Evolutionary conservation across 768 basidiomycete genomes (phyloP), one percentile per base, ranked within the genome.

Genomic region (Austroboletus festivus): DNA sequence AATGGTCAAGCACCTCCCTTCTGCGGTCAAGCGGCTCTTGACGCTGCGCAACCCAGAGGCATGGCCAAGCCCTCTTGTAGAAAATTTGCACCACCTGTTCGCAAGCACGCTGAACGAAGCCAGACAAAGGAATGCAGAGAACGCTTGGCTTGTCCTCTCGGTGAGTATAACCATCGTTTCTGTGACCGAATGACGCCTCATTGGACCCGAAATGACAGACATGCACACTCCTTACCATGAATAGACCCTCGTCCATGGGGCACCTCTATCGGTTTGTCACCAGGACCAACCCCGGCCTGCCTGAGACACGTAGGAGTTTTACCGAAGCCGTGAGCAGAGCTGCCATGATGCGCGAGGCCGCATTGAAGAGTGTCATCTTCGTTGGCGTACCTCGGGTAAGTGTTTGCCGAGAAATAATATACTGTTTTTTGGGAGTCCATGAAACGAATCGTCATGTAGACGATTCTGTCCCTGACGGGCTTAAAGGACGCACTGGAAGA

Each of bases 351-450:
- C 79, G 93, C 38, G 93, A 95, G 72, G 81, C 89, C 24, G 89
- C 88, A 24, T 62, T 95, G 65, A 95, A 95, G 73, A 91, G 89
- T 62, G 80, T 82, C 61, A 87, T 93, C 59, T 93, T 95, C 63
- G 81, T 91, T 47, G 89, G 90, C 38, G 88, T 92, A 46, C 89
- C 90, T 57, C 77, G 87, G 65, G 89, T 89, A 64, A 72, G 82
- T 68, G 34, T 39, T 47, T 46, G 42, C 41, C 33, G 16, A n/a
- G 16, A 34, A 12, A 12, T n/a, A 34, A 15, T 8, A 12, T 4
- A 34, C 16, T n/a, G 33, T 5, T 12, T 37, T 44, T 33, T 23
- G 35, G 42, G 48, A 37, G 43, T 18, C 49, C 41, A 53, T 26
- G 19, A 28, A 57, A 35, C 19, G 37, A 52, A 50, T 26, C 38